Evolutionary conservation across 2,329 filamentous ascomycete species (phyloP).

Genomic region (Fusarium cicatricum): DNA sequence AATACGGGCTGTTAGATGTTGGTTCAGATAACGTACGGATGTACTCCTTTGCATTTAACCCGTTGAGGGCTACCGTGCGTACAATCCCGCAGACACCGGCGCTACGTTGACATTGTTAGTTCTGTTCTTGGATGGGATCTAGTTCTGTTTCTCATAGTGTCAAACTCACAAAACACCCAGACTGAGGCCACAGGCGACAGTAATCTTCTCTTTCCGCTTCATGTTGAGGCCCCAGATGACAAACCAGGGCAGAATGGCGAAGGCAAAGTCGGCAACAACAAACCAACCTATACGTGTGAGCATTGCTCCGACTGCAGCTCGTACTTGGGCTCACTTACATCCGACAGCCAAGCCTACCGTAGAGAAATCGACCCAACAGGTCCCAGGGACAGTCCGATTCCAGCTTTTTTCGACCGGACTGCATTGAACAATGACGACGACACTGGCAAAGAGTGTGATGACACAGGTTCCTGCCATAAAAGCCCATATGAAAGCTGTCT

Average conservation of each 20-base stretch:
- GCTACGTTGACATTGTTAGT: neutral
- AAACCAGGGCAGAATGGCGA: constrained; percentile 26
- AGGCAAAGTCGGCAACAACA: constrained; percentile 20
- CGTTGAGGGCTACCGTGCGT: constrained; percentile 14
- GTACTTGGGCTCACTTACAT: constrained; percentile 1
- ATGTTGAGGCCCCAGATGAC: constrained; percentile 30
- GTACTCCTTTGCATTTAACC: constrained; percentile 18
- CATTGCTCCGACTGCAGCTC: fast-evolving
- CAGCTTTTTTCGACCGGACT: constrained; percentile 20
- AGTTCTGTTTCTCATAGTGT: too few relatives aligned
- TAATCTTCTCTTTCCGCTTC: constrained; percentile 30
- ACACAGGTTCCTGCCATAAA: neutral
- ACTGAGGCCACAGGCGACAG: constrained; percentile 16
- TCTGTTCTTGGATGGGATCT: neutral
- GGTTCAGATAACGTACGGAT: constrained; percentile 6
- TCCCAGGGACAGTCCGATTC: constrained; percentile 8
- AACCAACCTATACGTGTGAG: constrained; percentile 15
- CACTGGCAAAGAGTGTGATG: constrained; percentile 12
- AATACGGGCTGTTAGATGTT: fast-evolving
- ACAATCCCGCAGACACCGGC: constrained; percentile 23
- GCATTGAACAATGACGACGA: constrained; percentile 15
- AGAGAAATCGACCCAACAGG: constrained; percentile 29
- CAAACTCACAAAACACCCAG: constrained; percentile 23
- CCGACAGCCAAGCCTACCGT: constrained; percentile 27
- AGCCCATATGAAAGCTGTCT: constrained; percentile 16